Percentiles rank a stretch among this genome's conserved stretches.
Evolutionary conservation across 179 eudicot species (phyloP).

Genomic region (Silene coronaria): DNA sequence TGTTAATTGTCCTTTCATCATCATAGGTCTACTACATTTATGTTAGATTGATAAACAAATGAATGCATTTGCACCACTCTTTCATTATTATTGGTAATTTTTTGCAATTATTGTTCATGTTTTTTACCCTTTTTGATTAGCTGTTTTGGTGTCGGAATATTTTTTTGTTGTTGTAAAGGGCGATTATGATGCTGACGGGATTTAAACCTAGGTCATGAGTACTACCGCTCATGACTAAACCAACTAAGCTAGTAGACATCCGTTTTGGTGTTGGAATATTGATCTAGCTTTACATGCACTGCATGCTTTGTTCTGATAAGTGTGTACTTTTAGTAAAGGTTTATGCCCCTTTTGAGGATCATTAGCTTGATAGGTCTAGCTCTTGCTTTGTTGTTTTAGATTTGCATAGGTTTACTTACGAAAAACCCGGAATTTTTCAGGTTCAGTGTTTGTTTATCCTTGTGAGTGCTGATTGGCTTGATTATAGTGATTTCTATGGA

Average conservation of each 20-base stretch:
- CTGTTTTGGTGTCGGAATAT: slow-evolving; percentile 6
- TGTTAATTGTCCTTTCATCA: slow-evolving; percentile 24
- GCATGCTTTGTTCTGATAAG: background rate
- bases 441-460: background rate
- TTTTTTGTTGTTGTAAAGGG: background rate
- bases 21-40: slow-evolving; percentile 13
- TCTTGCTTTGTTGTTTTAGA: background rate
- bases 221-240: too few species aligned
- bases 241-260: too few species aligned
- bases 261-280: slow-evolving; percentile 2
- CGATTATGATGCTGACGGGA: too few species aligned
- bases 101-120: slow-evolving; percentile 1
- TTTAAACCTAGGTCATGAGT: too few species aligned
- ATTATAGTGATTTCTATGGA: slow-evolving; percentile 20
- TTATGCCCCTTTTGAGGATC: slow-evolving; percentile 7
- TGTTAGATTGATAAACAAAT: slow-evolving; percentile 19
- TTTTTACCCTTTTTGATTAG: background rate
- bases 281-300: slow-evolving; percentile 20
- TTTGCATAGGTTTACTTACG: background rate
- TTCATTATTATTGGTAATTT: slow-evolving; percentile 3
- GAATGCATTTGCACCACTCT: slow-evolving; percentile 14
- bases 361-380: background rate
- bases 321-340: background rate
- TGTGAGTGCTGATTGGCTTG: slow-evolving; percentile 16
- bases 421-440: background rate